Evolutionary conservation across 305 asterid species (phyloP), one percentile per base, ranked within the genome.

Genomic region (Rubia tinctorum): DNA sequence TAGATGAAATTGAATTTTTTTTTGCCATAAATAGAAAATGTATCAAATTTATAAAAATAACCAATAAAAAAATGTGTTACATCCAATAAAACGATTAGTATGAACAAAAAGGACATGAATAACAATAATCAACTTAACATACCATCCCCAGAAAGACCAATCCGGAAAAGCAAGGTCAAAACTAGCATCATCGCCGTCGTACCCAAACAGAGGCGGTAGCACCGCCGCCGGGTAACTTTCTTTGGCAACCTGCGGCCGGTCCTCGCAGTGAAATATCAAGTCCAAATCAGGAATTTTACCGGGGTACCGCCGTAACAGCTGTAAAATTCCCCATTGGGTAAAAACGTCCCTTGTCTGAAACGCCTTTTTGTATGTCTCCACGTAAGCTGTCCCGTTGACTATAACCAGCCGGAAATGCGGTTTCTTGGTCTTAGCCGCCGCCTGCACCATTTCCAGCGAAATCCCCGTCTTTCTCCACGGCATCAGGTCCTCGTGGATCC

Each of bases 111-210:
- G 34, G 34, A 30, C 1, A 30, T 30, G 34, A 30, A 30, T 30
- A 22, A 61, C 40, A 25, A 27, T 4, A n/a, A 53, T 6, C 11
- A 8, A 25, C 6, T 6, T 0, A 61, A 61, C 45, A 0, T 86
- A 95, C 98, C 99, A 95, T 56, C 98, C 99, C 99, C 99, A 95
- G 79, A 90, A 95, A 0, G 97, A 90, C 99, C 99, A 95, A 42
- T 95, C 99, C 0, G 99, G 98, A 80, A 95, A 95, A 75, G 86
- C 98, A 66, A 95, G 89, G 78, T 95, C 97, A 13, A 77, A 76
- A 9, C 96, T 86, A 47, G 77, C 7, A 44, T 88, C 83, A 67
- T 88, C 84, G 8, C 88, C 88, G 34, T 95, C 90, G 75, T 89
- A 95, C 8, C 98, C 83, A 77, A 95, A 95, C 81, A 95, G 47